Conservation (phyloP, 2,329 filamentous ascomycete genomes). For the Epichloe gansuensis region DNA sequence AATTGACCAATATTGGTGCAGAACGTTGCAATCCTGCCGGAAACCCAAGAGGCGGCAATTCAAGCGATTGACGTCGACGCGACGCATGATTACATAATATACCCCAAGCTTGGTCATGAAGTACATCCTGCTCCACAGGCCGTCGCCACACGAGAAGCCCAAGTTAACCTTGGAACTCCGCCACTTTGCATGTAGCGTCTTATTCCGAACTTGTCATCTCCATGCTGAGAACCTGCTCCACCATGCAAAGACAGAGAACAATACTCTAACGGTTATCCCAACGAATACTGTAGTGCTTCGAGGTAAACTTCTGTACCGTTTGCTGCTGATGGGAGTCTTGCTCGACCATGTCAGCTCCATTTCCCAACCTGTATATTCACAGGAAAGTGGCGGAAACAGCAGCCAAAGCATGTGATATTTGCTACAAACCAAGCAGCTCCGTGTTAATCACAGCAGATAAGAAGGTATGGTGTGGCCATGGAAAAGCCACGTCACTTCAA, state of each 20-base stretch:
- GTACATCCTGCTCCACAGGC: background rate
- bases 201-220: background rate
- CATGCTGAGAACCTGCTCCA: background rate
- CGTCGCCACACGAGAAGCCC: background rate
- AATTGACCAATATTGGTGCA: background rate
- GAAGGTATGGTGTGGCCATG: conserved; percentile 44
- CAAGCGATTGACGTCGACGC: conserved; percentile 3
- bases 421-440: conserved; percentile 76
- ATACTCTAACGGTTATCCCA: background rate
- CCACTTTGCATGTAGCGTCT: background rate
- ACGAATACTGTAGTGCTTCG: too few species aligned
- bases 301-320: background rate
- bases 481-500: background rate
- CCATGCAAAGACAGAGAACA: background rate
- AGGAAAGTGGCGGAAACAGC: conserved; percentile 77
- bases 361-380: conserved; percentile 72
- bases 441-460: conserved; percentile 83
- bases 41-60: too few species aligned
- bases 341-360: conserved; percentile 17
- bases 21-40: background rate
- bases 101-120: too few species aligned
- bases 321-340: background rate
- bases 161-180: background rate
- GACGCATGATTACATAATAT: conserved; percentile 6
- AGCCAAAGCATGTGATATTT: conserved; percentile 77